A percentile compares a stretch with the other conserved stretches of the same genome.
These are phyloP conservation scores for Colletotrichum sojae DNA, from an alignment of 2,329 filamentous ascomycete species.

Conservation along the genomic window DNA sequence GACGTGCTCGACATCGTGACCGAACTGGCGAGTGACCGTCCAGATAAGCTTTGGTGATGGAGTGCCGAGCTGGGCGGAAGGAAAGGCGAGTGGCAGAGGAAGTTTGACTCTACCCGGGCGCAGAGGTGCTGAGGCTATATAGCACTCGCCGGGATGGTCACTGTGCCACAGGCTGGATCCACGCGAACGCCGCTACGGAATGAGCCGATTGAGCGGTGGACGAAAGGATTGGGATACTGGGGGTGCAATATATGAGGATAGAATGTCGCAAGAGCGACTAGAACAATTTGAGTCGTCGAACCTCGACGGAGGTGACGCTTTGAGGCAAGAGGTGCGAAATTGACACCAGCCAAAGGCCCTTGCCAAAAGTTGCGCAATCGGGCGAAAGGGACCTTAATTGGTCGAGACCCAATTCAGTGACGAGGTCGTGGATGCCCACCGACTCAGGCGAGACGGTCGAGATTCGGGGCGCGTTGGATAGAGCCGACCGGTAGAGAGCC, in stretches of 20 bases:
- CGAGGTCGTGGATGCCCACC: conserved; percentile 14
- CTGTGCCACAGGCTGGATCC: conserved; percentile 17
- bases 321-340: conserved; percentile 33
- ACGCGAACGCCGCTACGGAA: conserved; percentile 4
- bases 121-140: conserved; percentile 32
- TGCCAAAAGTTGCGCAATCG: conserved; percentile 39
- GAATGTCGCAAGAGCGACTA: conserved; percentile 32
- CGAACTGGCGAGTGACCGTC: not conserved
- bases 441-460: conserved; percentile 18
- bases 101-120: not conserved
- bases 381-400: conserved; percentile 26
- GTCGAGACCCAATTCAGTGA: conserved; percentile 18
- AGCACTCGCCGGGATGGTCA: conserved; percentile 14
- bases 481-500: conserved; percentile 10
- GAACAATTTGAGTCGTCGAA: conserved; percentile 26
- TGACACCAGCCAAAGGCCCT: conserved; percentile 27
- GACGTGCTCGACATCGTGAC: conserved; percentile 52
- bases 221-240: conserved; percentile 8
- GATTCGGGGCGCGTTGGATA: conserved; percentile 25
- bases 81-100: conserved; percentile 6
- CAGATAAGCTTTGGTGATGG: not conserved
- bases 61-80: not conserved
- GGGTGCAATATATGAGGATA: conserved; percentile 18
- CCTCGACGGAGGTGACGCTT: conserved; percentile 32
- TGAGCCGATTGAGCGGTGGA: conserved; percentile 22